A percentile compares a stretch with the other conserved stretches of the same genome.
Evolutionary conservation across 192 early-diverging fungal species (phyloP).

Genomic region (Backusella circina): DNA sequence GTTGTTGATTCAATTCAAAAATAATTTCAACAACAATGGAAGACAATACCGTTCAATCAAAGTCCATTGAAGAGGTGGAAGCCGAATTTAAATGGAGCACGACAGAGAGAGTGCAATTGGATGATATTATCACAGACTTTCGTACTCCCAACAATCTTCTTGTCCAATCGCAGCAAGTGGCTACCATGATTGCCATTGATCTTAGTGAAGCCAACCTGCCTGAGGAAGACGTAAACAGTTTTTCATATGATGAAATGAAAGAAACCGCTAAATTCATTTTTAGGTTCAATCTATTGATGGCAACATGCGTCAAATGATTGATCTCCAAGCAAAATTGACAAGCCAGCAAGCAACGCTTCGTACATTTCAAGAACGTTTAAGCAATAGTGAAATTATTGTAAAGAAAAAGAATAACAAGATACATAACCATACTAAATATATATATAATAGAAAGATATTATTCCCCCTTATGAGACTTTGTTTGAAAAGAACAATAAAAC

Average conservation of each 20-base stretch:
- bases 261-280: too few relatives aligned
- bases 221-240: background rate
- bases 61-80: background rate
- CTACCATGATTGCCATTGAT: background rate
- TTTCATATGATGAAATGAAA: background rate
- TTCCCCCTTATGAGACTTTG: background rate
- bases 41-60: background rate
- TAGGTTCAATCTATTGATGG: conserved; percentile 14
- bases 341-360: conserved; percentile 1
- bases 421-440: background rate
- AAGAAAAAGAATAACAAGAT: background rate
- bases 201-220: background rate
- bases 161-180: background rate
- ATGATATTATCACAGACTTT: background rate
- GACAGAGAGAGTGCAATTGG: background rate
- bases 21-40: background rate
- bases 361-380: background rate
- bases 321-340: conserved; percentile 14
- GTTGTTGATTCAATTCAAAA: background rate
- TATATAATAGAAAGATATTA: conserved; percentile 23
- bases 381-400: conserved; percentile 20
- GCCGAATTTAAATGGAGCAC: background rate
- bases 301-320: conserved; percentile 6
- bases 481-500: background rate
- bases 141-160: background rate